These are phyloP conservation scores for Wallacemonas sp. DNA, from an alignment of 208 protist genomes.

Conservation along the genomic window DNA sequence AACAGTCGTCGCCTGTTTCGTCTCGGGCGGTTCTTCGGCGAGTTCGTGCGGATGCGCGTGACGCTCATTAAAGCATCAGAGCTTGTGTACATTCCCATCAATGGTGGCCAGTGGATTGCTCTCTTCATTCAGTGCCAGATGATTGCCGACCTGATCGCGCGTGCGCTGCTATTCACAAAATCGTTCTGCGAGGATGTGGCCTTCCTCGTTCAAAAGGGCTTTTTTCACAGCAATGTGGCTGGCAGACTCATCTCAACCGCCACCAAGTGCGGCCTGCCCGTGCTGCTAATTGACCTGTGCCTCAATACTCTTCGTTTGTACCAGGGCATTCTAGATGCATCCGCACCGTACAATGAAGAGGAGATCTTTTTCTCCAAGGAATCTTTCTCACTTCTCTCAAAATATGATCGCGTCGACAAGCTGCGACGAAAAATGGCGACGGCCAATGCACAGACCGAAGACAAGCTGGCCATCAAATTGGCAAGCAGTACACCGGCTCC, in stretches of 20 bases:
- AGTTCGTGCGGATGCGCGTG: constrained; percentile 89
- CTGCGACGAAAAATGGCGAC: constrained; percentile 56
- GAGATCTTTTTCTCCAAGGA: constrained; percentile 66
- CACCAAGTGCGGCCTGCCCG: constrained; percentile 72
- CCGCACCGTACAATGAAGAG: constrained; percentile 35
- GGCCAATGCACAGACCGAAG: constrained; percentile 1
- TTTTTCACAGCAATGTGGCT: constrained; percentile 87
- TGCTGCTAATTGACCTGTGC: constrained; percentile 85
- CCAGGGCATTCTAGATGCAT: constrained; percentile 82
- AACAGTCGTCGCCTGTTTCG: constrained; percentile 89
- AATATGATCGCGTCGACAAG: constrained; percentile 87
- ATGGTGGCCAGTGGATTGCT: constrained; percentile 74
- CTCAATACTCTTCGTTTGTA: constrained; percentile 86
- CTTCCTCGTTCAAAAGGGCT: constrained; percentile 87
- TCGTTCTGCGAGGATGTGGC: constrained; percentile 88
- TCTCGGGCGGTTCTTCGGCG: constrained; percentile 85
- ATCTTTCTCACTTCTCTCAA: constrained; percentile 85
- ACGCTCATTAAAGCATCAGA: constrained; percentile 89
- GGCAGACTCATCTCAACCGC: constrained; percentile 73
- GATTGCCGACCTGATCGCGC: constrained; percentile 85
- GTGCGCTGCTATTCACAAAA: constrained; percentile 79
- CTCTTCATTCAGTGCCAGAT: constrained; percentile 92
- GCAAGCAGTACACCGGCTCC: constrained; percentile 7
- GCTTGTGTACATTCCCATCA: constrained; percentile 83
- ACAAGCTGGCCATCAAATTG: constrained; percentile 26